phyloP scores from a whole-genome alignment of 176 grass and related monocot genomes.

The Triticum timopheevii region DNA sequence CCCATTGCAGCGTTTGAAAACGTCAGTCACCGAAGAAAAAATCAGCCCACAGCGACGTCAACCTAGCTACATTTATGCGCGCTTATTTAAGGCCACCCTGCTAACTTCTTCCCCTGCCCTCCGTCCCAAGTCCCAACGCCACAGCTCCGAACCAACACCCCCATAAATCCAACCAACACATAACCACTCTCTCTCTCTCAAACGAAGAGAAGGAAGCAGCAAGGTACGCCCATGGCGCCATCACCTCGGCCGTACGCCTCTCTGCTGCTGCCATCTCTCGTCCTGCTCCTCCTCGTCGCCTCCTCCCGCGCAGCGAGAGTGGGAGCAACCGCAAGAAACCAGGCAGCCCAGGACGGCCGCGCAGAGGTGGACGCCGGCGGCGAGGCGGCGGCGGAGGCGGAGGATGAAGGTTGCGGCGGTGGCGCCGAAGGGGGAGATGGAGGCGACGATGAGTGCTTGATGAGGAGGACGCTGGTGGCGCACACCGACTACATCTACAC shows the following conservation, averaged over 20 bases:
- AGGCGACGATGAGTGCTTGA: neutral
- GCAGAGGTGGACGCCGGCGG: neutral
- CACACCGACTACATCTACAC: slow-evolving; percentile 18
- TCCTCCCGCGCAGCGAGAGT: neutral
- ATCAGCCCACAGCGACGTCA: neutral
- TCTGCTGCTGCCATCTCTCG: neutral
- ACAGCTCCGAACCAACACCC: neutral
- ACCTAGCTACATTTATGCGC: neutral
- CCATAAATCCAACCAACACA: neutral
- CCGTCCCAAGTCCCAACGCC: neutral
- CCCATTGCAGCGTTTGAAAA: too few relatives aligned
- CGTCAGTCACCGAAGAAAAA: neutral
- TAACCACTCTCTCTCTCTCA: neutral
- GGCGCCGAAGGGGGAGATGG: neutral
- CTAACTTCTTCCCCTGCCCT: neutral
- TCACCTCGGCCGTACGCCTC: neutral
- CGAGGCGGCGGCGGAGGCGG: neutral
- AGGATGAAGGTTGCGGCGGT: neutral
- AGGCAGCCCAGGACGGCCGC: neutral
- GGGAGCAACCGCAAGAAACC: neutral
- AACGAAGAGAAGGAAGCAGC: neutral
- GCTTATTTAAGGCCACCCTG: neutral
- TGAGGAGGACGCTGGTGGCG: slow-evolving; percentile 9
- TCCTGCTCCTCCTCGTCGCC: neutral
- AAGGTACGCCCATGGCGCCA: neutral